These are phyloP conservation scores for Vararia minispora DNA, from an alignment of 768 basidiomycete genomes.

Conservation along the genomic window DNA sequence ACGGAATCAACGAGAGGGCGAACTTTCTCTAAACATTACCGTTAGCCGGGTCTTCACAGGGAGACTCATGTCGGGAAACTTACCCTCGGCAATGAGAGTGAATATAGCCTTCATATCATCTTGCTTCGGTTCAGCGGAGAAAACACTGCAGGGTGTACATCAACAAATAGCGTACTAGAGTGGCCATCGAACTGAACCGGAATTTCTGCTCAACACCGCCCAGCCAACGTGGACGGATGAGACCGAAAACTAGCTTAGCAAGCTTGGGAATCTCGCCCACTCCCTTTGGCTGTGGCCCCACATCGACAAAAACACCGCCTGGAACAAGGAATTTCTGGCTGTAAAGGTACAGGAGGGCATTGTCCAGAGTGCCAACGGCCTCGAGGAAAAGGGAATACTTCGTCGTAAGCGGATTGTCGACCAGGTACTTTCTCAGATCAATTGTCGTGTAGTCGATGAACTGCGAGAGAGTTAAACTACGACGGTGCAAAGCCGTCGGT, in stretches of 20 bases:
- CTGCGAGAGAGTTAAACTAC: constrained; percentile 6
- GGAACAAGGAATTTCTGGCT: constrained; percentile 44
- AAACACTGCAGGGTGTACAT: constrained; percentile 18
- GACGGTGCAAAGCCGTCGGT: not conserved
- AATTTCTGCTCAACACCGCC: constrained; percentile 41
- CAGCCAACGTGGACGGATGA: constrained; percentile 33
- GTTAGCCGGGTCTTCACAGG: not conserved
- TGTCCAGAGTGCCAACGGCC: constrained; percentile 38
- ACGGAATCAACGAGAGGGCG: constrained; percentile 50
- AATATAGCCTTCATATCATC: constrained; percentile 22
- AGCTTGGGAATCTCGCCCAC: constrained; percentile 5
- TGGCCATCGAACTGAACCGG: too few relatives aligned
- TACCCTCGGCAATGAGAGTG: constrained; percentile 33
- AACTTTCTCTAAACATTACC: constrained; percentile 29
- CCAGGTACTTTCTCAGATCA: constrained; percentile 37
- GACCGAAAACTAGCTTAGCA: not conserved
- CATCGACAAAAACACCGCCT: constrained; percentile 40
- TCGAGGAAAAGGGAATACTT: constrained; percentile 54
- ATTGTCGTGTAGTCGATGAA: constrained; percentile 53
- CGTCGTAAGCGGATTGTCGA: constrained; percentile 30
- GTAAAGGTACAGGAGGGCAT: constrained; percentile 32
- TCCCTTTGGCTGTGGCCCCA: constrained; percentile 32
- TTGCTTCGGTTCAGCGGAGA: constrained; percentile 22
- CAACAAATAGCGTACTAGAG: constrained; percentile 10
- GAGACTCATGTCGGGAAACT: not conserved